These are phyloP conservation scores for Colletotrichum somersetense DNA, from an alignment of 2,329 filamentous ascomycete species.

Conservation along the genomic window DNA sequence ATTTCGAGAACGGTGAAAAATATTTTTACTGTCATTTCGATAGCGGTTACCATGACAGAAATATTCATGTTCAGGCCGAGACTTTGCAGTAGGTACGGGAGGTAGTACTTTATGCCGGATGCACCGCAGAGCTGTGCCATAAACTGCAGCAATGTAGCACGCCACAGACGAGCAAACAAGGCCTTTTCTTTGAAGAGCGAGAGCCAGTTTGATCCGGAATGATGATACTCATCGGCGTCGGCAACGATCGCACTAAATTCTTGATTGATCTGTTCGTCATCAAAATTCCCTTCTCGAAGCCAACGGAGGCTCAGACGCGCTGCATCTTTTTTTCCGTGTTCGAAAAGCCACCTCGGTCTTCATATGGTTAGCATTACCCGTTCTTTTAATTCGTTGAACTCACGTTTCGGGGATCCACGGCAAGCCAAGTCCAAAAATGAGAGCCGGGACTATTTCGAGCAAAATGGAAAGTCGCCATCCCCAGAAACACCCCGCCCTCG, in stretches of 20 bases:
- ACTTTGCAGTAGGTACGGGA: conserved; percentile 65
- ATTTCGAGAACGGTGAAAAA: conserved; percentile 68
- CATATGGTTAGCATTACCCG: neutral
- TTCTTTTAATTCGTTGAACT: conserved; percentile 42
- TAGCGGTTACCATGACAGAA: conserved; percentile 65
- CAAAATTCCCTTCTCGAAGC: conserved; percentile 61
- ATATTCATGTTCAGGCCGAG: conserved; percentile 62
- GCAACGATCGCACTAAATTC: conserved; percentile 62
- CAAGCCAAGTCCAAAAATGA: conserved; percentile 62
- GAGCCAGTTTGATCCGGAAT: conserved; percentile 55
- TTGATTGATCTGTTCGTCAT: conserved; percentile 52
- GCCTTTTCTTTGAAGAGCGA: conserved; percentile 62
- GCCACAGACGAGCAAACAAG: conserved; percentile 67
- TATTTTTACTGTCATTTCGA: conserved; percentile 70
- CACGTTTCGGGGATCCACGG: conserved; percentile 68
- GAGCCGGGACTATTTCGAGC: conserved; percentile 64
- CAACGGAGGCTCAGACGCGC: conserved; percentile 60
- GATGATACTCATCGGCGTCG: conserved; percentile 56
- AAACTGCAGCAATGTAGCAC: conserved; percentile 68
- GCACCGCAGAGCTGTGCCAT: conserved; percentile 72
- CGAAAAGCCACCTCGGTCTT: conserved; percentile 70
- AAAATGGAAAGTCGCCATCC: conserved; percentile 68
- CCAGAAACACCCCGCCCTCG: conserved; percentile 56
- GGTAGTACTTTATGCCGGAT: conserved; percentile 71
- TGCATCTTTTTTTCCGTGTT: conserved; percentile 58